A percentile compares a stretch with the other conserved stretches of the same genome.
Conservation (phyloP, 768 basidiomycete genomes). For the Tulasnella sp. region DNA sequence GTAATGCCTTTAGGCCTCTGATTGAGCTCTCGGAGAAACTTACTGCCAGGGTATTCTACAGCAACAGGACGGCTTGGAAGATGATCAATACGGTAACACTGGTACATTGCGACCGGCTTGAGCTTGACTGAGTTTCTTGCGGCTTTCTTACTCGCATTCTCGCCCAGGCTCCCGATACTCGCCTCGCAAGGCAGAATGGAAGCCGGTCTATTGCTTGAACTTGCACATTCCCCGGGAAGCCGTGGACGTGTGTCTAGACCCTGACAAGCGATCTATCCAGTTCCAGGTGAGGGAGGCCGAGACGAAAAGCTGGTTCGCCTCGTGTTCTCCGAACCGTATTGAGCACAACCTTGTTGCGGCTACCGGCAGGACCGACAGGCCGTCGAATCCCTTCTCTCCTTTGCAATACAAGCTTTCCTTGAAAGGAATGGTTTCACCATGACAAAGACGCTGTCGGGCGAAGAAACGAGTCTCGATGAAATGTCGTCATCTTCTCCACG, state of each 20-base stretch:
- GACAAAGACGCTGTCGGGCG: neutral
- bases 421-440: slow-evolving; percentile 46
- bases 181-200: slow-evolving; percentile 72
- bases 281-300: slow-evolving; percentile 20
- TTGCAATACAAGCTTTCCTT: slow-evolving; percentile 61
- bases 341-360: slow-evolving; percentile 21
- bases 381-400: slow-evolving; percentile 55
- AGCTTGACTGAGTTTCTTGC: slow-evolving; percentile 5
- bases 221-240: slow-evolving; percentile 60
- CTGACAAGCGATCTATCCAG: slow-evolving; percentile 37
- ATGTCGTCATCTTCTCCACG: slow-evolving; percentile 15
- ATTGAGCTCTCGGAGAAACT: slow-evolving; percentile 2
- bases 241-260: slow-evolving; percentile 76
- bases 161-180: slow-evolving; percentile 50
- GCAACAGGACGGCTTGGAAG: neutral
- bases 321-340: slow-evolving; percentile 25
- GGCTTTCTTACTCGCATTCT: slow-evolving; percentile 41
- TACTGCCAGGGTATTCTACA: neutral
- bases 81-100: neutral
- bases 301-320: slow-evolving; percentile 4
- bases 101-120: neutral
- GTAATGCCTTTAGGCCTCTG: slow-evolving; percentile 7
- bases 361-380: slow-evolving; percentile 53
- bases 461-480: neutral
- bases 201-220: slow-evolving; percentile 80